These are phyloP conservation scores for Flaveria robusta DNA, from an alignment of 129 eudicot species.

Conservation along the genomic window DNA sequence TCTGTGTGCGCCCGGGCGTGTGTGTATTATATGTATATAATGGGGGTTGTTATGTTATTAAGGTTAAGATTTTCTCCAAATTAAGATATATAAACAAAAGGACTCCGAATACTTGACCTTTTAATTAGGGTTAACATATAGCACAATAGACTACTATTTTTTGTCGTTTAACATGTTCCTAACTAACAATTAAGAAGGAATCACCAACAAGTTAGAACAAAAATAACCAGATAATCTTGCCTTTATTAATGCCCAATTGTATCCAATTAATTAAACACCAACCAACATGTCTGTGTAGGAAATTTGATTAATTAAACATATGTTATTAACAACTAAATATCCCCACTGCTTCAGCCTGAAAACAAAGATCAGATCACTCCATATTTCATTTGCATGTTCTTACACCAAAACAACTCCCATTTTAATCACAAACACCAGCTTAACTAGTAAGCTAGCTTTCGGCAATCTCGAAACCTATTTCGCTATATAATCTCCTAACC, in stretches of 20 bases:
- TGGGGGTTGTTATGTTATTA: not conserved
- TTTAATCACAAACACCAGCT: too few species aligned
- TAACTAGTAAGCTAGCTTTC: not conserved
- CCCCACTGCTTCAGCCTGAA: too few species aligned
- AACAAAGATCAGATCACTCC: too few species aligned
- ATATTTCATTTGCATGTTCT: too few species aligned
- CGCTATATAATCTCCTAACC: not conserved
- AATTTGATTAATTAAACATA: not conserved
- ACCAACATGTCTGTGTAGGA: not conserved
- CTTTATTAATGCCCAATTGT: not conserved
- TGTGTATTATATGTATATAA: too few species aligned
- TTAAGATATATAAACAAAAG: not conserved
- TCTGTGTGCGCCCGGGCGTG: too few species aligned
- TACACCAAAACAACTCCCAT: too few species aligned
- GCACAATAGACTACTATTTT: not conserved
- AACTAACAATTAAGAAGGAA: not conserved
- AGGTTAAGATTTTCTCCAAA: not conserved
- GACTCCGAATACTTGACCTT: not conserved
- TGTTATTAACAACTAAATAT: too few species aligned
- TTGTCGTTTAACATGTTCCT: too few species aligned
- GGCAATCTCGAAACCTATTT: not conserved
- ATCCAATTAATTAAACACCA: not conserved
- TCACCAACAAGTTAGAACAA: not conserved
- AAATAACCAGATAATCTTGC: too few species aligned
- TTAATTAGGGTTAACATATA: not conserved